Evolutionary conservation across 2,329 filamentous ascomycete genomes (phyloP).

Genomic region (Zelopaecilomyces penicillatus): DNA sequence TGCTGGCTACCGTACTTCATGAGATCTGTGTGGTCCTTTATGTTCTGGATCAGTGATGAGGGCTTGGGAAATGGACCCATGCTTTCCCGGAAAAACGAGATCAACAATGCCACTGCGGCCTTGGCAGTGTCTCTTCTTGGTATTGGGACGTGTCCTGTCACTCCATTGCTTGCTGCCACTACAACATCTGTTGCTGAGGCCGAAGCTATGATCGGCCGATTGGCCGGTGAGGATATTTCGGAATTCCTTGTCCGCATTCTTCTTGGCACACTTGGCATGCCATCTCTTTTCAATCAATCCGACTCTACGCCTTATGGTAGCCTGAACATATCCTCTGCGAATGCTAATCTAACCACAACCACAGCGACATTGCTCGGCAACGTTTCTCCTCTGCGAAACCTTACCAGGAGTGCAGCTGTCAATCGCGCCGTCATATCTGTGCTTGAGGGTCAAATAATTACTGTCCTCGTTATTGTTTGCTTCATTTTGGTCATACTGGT

Average conservation of each 20-base stretch:
- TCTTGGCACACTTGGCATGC: slow-evolving; percentile 20
- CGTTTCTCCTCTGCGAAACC: slow-evolving; percentile 46
- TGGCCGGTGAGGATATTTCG: slow-evolving; percentile 23
- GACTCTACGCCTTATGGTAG: background rate
- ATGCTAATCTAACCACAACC: slow-evolving; percentile 2
- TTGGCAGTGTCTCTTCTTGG: slow-evolving; percentile 19
- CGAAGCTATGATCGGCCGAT: slow-evolving; percentile 20
- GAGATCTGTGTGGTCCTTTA: slow-evolving; percentile 81
- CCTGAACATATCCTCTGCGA: background rate
- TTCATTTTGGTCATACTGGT: slow-evolving; percentile 98
- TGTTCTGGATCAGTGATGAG: slow-evolving; percentile 92
- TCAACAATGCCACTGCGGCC: slow-evolving; percentile 16
- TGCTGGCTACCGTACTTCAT: slow-evolving; percentile 83
- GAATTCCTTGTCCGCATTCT: slow-evolving; percentile 24
- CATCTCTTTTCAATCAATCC: slow-evolving; percentile 10
- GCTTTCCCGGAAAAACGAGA: slow-evolving; percentile 11
- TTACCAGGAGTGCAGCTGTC: slow-evolving; percentile 61
- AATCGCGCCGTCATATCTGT: slow-evolving; percentile 77
- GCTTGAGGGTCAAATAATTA: slow-evolving; percentile 90
- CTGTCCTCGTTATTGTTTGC: slow-evolving; percentile 78
- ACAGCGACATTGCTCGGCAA: slow-evolving; percentile 44
- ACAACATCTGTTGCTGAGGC: slow-evolving; percentile 24
- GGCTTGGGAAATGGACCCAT: slow-evolving; percentile 38
- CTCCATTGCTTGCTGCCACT: slow-evolving; percentile 23
- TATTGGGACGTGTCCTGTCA: slow-evolving; percentile 25